Evolutionary conservation across 2,329 filamentous ascomycete species (phyloP).

Genomic region (Colletotrichum musicola): DNA sequence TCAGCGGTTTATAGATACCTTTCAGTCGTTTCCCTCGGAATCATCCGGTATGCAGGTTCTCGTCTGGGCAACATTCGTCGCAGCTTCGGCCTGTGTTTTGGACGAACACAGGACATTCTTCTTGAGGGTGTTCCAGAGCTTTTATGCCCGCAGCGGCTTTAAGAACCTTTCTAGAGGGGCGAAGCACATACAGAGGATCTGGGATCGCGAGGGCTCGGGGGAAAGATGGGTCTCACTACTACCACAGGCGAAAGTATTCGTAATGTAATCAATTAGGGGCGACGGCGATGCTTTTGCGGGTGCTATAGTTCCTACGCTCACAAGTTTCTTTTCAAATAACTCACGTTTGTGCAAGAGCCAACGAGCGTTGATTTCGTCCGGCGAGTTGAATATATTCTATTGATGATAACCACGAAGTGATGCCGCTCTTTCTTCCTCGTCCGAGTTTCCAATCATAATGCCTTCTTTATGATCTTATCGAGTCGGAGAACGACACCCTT

Average conservation of each 20-base stretch:
- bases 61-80: conserved; percentile 46
- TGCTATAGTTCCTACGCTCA: no score
- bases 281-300: not conserved
- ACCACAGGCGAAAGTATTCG: conserved; percentile 42
- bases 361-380: no score
- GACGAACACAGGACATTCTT: conserved; percentile 45
- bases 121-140: conserved; percentile 34
- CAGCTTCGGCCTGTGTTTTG: conserved; percentile 43
- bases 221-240: conserved; percentile 45
- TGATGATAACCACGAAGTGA: no score
- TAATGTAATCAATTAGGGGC: conserved; percentile 43
- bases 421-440: no score
- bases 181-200: conserved; percentile 42
- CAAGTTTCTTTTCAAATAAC: not conserved
- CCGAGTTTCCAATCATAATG: no score
- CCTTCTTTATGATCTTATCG: not conserved
- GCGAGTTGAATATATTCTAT: no score
- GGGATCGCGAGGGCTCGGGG: conserved; percentile 37
- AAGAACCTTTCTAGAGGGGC: conserved; percentile 43
- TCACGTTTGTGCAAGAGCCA: not conserved
- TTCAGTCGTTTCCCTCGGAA: conserved; percentile 40
- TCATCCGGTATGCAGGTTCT: conserved; percentile 44
- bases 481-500: not conserved
- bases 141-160: conserved; percentile 44
- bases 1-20: conserved; percentile 43